Evolutionary conservation across 257 asterid genomes (phyloP).

Genomic region (Anisodus tanguticus): DNA sequence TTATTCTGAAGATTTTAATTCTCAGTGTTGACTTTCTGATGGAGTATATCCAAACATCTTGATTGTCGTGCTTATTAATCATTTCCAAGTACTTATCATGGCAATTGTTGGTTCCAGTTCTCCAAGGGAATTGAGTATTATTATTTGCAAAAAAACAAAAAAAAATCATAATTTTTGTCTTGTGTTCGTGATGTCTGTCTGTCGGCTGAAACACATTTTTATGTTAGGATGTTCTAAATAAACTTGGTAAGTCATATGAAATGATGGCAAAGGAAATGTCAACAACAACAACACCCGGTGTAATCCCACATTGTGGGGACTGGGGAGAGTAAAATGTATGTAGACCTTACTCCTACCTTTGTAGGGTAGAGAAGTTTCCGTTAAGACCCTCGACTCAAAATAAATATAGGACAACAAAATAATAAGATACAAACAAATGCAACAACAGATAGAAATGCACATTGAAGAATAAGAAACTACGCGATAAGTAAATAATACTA

Average conservation of each 20-base stretch:
- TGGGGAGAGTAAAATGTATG: no score
- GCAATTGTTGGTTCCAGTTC: neutral
- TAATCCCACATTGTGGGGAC: no score
- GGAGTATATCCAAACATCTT: neutral
- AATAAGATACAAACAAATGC: no score
- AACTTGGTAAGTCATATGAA: neutral
- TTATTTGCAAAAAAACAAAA: neutral
- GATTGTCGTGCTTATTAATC: conserved; percentile 1
- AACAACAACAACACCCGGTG: no score
- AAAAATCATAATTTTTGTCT: neutral
- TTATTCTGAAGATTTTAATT: neutral
- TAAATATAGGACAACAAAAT: no score
- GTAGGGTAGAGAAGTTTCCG: no score
- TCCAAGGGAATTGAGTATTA: neutral
- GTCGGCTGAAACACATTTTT: neutral
- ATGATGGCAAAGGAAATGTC: neutral
- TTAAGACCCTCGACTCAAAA: no score
- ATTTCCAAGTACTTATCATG: conserved; percentile 2
- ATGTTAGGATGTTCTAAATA: neutral
- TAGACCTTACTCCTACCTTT: no score
- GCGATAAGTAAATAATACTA: no score
- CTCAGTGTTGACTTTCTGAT: neutral
- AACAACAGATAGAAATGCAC: no score
- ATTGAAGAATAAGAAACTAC: no score
- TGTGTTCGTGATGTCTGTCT: neutral